Evolutionary conservation across 805 yeast genomes (phyloP).

Genomic region (Wickerhamiella brachini): DNA sequence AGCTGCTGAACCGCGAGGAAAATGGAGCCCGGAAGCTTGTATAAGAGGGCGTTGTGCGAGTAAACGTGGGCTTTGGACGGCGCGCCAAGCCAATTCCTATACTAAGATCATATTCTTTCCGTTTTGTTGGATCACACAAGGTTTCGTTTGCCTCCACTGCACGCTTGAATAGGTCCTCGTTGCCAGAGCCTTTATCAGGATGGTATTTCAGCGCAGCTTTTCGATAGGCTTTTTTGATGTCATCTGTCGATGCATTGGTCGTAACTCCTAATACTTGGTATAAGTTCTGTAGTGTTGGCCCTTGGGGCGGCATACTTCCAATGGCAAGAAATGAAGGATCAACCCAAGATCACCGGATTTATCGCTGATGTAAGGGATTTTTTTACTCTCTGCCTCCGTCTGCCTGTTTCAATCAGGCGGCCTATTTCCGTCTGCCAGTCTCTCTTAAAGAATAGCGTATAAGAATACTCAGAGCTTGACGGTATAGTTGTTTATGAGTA

Average conservation of each 20-base stretch:
- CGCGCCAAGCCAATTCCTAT: not conserved
- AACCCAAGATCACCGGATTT: too few relatives aligned
- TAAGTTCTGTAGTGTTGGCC: conserved; percentile 30
- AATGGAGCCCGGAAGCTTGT: not conserved
- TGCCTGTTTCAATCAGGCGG: too few relatives aligned
- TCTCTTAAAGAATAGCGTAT: too few relatives aligned
- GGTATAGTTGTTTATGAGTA: too few relatives aligned
- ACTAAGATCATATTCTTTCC: conserved; percentile 60
- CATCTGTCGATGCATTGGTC: conserved; percentile 34
- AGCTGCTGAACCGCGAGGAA: not conserved
- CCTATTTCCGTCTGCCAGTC: too few relatives aligned
- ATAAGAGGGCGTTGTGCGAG: not conserved
- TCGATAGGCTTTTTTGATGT: conserved; percentile 63
- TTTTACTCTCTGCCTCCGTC: not conserved
- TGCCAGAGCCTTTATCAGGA: conserved; percentile 62
- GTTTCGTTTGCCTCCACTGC: conserved; percentile 77
- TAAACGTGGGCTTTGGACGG: not conserved
- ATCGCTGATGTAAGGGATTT: not conserved
- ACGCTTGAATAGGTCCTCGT: conserved; percentile 76
- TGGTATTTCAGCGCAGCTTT: conserved; percentile 58
- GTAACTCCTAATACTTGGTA: conserved; percentile 46
- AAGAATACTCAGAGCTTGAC: too few relatives aligned
- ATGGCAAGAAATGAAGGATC: not conserved
- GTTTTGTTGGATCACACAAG: conserved; percentile 71
- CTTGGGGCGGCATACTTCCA: not conserved